These are phyloP conservation scores for Mycena leptocephala DNA, from an alignment of 768 basidiomycete genomes.

Conservation along the genomic window DNA sequence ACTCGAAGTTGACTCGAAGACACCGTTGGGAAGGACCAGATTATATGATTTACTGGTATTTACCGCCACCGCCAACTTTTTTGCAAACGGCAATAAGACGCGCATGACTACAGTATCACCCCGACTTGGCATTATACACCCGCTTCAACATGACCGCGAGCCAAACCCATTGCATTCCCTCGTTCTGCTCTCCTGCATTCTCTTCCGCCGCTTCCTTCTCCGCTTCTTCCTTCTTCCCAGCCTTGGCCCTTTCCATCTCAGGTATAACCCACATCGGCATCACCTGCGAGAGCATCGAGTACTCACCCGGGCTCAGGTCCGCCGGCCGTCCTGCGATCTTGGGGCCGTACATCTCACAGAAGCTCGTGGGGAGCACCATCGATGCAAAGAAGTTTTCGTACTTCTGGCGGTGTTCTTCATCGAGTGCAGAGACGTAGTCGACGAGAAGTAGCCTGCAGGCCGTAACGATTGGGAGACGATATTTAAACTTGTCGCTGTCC, in stretches of 20 bases:
- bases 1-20: too few species aligned
- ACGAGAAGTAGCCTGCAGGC: conserved; percentile 27
- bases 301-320: conserved; percentile 29
- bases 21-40: too few species aligned
- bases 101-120: too few species aligned
- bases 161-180: conserved; percentile 28
- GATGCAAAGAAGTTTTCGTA: conserved; percentile 18
- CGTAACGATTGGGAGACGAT: conserved; percentile 26
- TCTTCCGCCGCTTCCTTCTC: background rate
- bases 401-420: conserved; percentile 1
- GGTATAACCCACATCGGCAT: conserved; percentile 22
- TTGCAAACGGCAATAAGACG: too few species aligned
- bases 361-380: conserved; percentile 21
- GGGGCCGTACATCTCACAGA: conserved; percentile 28
- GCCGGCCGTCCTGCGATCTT: conserved; percentile 30
- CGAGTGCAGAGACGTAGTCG: conserved; percentile 22
- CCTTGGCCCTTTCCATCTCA: conserved; percentile 11
- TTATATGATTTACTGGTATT: too few species aligned
- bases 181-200: conserved; percentile 14
- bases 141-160: conserved; percentile 25
- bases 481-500: conserved; percentile 27
- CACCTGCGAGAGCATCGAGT: conserved; percentile 21
- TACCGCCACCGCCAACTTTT: background rate
- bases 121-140: conserved; percentile 21
- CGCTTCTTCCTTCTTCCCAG: conserved; percentile 7